Conservation (phyloP, 2,329 filamentous ascomycete genomes). For the Fusarium sp. region DNA sequence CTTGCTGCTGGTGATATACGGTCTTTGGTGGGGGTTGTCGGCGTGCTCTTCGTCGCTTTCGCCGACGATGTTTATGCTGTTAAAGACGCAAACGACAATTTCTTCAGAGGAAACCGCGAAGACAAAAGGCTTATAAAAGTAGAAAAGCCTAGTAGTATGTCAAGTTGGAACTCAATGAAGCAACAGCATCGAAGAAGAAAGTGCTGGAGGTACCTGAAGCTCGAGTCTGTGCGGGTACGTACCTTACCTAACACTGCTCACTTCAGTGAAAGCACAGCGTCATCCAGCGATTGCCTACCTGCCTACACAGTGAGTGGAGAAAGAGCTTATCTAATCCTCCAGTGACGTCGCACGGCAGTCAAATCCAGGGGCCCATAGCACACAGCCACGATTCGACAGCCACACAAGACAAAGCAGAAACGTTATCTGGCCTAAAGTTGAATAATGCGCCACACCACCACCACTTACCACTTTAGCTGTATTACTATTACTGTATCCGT, state of each 20-base stretch:
- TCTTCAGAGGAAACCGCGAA: neutral
- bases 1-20: constrained; percentile 11
- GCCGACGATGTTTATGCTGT: neutral
- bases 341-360: constrained; percentile 38
- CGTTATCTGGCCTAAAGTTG: constrained; percentile 39
- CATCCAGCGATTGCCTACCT: constrained; percentile 44
- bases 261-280: constrained; percentile 39
- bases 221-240: constrained; percentile 21
- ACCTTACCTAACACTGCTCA: constrained; percentile 11
- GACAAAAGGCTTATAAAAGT: neutral
- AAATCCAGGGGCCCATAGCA: constrained; percentile 1
- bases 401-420: constrained; percentile 18
- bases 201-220: constrained; percentile 6
- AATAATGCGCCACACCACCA: constrained; percentile 37
- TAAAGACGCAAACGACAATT: neutral
- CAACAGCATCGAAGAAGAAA: constrained; percentile 18
- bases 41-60: constrained; percentile 7
- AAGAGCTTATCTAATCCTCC: constrained; percentile 28
- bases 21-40: constrained; percentile 26
- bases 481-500: constrained; percentile 7
- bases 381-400: constrained; percentile 21
- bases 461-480: constrained; percentile 3
- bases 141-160: constrained; percentile 21
- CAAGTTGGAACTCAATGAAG: constrained; percentile 38
- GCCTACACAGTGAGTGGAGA: constrained; percentile 4